phyloP scores from a whole-genome alignment of 2,329 filamentous ascomycete species.

The Clarireedia hainanense region DNA sequence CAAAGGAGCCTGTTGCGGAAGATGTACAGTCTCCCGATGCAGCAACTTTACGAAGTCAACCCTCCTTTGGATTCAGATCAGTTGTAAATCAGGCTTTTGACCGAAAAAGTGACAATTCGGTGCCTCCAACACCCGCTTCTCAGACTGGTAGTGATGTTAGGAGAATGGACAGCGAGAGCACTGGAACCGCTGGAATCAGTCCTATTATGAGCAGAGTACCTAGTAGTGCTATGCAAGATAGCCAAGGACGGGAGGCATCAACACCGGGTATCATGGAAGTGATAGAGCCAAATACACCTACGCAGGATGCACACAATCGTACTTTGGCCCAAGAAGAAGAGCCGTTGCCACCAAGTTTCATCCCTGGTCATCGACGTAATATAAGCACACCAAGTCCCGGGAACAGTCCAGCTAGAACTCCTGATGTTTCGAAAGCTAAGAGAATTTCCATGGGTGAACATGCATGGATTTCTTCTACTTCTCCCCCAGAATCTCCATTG shows the following conservation, averaged over 20 bases:
- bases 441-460: constrained; percentile 35
- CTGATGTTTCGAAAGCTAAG: constrained; percentile 39
- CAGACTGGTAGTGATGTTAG: constrained; percentile 39
- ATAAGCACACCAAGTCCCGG: constrained; percentile 49
- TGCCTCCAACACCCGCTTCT: constrained; percentile 44
- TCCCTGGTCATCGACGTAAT: constrained; percentile 47
- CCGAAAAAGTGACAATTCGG: constrained; percentile 40
- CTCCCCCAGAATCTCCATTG: neutral
- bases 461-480: constrained; percentile 31
- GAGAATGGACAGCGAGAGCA: constrained; percentile 55
- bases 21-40: constrained; percentile 5
- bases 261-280: constrained; percentile 51
- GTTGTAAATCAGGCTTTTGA: constrained; percentile 61
- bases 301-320: neutral
- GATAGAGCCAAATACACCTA: constrained; percentile 22
- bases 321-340: constrained; percentile 12
- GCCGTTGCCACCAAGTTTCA: constrained; percentile 31
- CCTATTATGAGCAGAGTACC: constrained; percentile 55
- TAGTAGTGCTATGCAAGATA: constrained; percentile 32
- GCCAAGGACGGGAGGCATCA: constrained; percentile 28
- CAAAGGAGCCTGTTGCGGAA: neutral
- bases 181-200: constrained; percentile 41
- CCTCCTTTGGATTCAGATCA: constrained; percentile 47
- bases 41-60: constrained; percentile 39
- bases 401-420: constrained; percentile 54